Evolutionary conservation across 495 filamentous ascomycete genomes (phyloP), one percentile per base, ranked within the genome.

Genomic region (Tuber calosporum): DNA sequence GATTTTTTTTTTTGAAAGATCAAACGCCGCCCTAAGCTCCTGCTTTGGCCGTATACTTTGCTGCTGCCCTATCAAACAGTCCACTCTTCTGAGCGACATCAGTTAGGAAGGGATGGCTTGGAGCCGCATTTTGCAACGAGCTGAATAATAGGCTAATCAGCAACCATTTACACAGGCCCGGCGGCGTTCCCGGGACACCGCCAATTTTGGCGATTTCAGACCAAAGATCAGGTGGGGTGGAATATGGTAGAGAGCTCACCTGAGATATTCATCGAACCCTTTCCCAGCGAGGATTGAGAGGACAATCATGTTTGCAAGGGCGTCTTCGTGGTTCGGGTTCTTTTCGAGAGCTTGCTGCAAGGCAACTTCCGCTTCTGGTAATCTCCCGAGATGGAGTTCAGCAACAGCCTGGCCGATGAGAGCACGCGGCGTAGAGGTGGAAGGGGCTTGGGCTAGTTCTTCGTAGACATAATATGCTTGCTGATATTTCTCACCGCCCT

Each of bases 401-500:
- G 92, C 90, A 39, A 98, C 89, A 39, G 93, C 94, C 86, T 98
- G 95, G 42, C 90, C 90, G 75, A 96, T 87, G 48, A 97, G 88
- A 38, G 87, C 86, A 48, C 88, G 87, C 69, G 87, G 84, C 1
- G 91, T 88, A 8, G 89, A 87, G 43, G 90, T 89, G 69, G 90
- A 88, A 26, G 92, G 90, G 36, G 91, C 89, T 82, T 96, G 91
- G 34, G 95, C 95, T 53, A 99, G 89, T 83, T 99, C 95, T 84
- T 97, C 94, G 81, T 93, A 99, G 78, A 99, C 94, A 87, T 99
- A 99, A 85, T 95, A 99, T 45, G 94, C 91, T 77, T 93, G 91
- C 83, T 98, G 95, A 85, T 98, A 99, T 83, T 92, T 93, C 75
- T 97, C 94, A 75, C 93, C 93, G 80, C 95, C 95, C 92, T 96